Percentiles rank a stretch among this genome's conserved stretches.
Evolutionary conservation across 2,329 filamentous ascomycete species (phyloP).

Genomic region (Colletotrichum spaethianum): DNA sequence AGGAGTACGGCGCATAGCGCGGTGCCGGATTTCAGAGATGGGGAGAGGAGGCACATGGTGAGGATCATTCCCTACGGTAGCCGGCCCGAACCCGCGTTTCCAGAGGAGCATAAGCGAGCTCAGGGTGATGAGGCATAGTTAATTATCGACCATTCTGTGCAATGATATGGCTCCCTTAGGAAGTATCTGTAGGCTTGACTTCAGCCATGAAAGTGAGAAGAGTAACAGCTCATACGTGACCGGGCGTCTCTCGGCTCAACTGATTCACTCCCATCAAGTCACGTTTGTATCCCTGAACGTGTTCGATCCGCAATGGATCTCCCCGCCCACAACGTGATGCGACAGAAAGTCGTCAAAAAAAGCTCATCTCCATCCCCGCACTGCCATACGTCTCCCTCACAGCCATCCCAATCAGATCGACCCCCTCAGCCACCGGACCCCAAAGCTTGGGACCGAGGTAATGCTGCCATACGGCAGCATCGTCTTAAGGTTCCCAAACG

Average conservation of each 20-base stretch:
- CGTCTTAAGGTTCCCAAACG: constrained; percentile 54
- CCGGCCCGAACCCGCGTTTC: constrained; percentile 40
- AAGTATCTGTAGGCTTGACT: no score
- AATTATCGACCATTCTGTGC: neutral
- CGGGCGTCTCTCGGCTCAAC: no score
- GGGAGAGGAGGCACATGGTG: constrained; percentile 50
- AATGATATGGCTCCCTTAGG: no score
- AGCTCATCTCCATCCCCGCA: constrained; percentile 44
- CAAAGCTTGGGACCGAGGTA: constrained; percentile 44
- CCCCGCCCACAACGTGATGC: constrained; percentile 45
- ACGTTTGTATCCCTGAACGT: constrained; percentile 27
- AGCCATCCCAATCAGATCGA: constrained; percentile 46
- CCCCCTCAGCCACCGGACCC: constrained; percentile 47
- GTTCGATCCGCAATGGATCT: constrained; percentile 48
- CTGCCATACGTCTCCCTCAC: constrained; percentile 43
- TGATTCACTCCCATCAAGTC: constrained; percentile 40
- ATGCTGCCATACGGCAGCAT: constrained; percentile 49
- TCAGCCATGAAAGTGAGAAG: no score
- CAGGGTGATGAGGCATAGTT: neutral
- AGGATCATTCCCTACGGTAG: constrained; percentile 49
- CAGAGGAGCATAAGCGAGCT: constrained; percentile 1
- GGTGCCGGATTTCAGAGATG: constrained; percentile 49
- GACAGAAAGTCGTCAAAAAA: constrained; percentile 48
- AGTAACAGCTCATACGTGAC: no score
- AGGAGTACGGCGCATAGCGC: constrained; percentile 46